Evolutionary conservation across 441 rosid species (phyloP).

Genomic region (Breynia disticha): DNA sequence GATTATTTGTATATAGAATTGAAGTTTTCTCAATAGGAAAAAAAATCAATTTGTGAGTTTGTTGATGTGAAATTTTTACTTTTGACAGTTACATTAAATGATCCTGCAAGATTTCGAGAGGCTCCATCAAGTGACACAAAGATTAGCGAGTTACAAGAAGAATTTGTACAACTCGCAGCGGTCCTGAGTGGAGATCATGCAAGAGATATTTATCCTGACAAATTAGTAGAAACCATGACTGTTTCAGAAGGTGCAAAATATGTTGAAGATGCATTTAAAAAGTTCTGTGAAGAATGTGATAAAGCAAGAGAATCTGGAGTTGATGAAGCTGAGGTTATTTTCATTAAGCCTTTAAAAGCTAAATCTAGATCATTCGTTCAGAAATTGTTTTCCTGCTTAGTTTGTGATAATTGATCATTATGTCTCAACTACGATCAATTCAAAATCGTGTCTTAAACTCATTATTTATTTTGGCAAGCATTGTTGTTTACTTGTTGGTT

Average conservation of each 20-base stretch:
- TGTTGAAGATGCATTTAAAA: constrained; percentile 43
- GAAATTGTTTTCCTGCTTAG: constrained; percentile 57
- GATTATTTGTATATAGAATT: too few relatives aligned
- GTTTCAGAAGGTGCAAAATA: constrained; percentile 42
- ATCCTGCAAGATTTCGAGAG: constrained; percentile 44
- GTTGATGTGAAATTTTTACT: neutral
- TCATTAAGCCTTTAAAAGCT: constrained; percentile 16
- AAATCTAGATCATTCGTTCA: constrained; percentile 31
- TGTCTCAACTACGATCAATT: neutral
- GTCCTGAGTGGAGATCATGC: constrained; percentile 55
- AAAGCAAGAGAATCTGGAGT: constrained; percentile 36
- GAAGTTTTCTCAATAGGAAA: too few relatives aligned
- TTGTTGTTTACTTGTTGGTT: too few relatives aligned
- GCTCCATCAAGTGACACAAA: constrained; percentile 50
- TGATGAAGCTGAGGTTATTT: constrained; percentile 29
- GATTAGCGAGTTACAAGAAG: constrained; percentile 71
- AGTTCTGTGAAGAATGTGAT: constrained; percentile 40
- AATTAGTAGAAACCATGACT: constrained; percentile 45
- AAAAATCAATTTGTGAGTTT: too few relatives aligned
- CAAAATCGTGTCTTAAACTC: neutral
- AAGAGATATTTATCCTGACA: constrained; percentile 40
- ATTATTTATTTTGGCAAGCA: neutral
- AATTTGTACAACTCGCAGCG: constrained; percentile 69
- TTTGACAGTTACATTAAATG: constrained; percentile 19
- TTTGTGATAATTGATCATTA: constrained; percentile 41